Conservation (phyloP, 2,329 filamentous ascomycete genomes). For the Botrytis fabae region DNA sequence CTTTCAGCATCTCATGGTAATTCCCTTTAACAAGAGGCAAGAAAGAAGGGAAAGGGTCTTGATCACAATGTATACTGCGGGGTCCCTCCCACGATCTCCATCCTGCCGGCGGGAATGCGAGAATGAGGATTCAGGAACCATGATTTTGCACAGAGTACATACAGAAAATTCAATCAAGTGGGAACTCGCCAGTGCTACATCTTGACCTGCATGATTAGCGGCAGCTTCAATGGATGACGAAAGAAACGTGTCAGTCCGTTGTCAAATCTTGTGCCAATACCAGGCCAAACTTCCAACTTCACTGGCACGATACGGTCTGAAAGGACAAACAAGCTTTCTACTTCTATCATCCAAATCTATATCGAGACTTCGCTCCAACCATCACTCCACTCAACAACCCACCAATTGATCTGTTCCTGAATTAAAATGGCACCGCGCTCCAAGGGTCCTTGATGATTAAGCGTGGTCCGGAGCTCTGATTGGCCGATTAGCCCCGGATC, state of each 20-base stretch:
- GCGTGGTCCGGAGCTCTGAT: accelerated
- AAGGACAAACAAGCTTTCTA: conserved; percentile 7
- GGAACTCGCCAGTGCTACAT: conserved; percentile 2
- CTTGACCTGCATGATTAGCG: conserved; percentile 16
- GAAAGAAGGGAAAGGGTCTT: background rate
- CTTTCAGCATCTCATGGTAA: background rate
- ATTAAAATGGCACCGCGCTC: background rate
- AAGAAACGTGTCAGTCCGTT: conserved; percentile 10
- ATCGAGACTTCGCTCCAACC: conserved; percentile 14
- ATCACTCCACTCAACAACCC: background rate
- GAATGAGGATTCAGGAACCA: conserved; percentile 5
- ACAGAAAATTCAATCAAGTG: conserved; percentile 7
- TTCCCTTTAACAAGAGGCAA: background rate
- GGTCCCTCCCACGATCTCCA: background rate
- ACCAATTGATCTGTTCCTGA: conserved; percentile 19
- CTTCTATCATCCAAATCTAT: conserved; percentile 6
- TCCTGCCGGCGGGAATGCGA: background rate
- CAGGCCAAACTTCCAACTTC: background rate
- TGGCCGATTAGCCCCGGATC: background rate
- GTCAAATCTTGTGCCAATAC: background rate
- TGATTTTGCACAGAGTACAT: background rate
- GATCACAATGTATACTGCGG: background rate
- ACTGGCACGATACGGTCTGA: background rate
- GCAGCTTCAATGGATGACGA: conserved; percentile 10
- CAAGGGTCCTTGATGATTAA: conserved; percentile 4